Percentiles rank a stretch among this genome's conserved stretches.
Conservation (phyloP, 1,284 basidiomycete genomes). For the Tilletia caries region DNA sequence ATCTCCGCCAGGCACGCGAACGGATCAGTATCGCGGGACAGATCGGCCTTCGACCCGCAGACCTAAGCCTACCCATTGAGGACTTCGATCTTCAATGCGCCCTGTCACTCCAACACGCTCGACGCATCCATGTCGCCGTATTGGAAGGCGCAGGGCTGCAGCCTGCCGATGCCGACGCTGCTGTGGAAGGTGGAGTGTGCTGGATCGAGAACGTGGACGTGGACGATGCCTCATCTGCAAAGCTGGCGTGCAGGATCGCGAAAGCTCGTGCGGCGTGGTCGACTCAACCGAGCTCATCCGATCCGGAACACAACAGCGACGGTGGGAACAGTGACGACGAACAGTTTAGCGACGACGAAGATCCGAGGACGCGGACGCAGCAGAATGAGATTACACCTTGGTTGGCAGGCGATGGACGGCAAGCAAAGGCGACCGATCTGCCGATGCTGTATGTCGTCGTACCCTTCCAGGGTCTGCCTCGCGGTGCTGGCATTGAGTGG, state of each 20-base stretch:
- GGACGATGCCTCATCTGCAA: background rate
- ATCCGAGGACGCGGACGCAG: background rate
- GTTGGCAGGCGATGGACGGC: background rate
- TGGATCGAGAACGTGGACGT: constrained; percentile 38
- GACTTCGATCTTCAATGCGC: constrained; percentile 63
- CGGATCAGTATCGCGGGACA: constrained; percentile 87
- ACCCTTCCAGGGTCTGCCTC: constrained; percentile 27
- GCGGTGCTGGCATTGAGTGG: constrained; percentile 44
- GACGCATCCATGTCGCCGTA: constrained; percentile 62
- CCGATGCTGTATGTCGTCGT: constrained; percentile 38
- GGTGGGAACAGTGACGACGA: too few relatives aligned
- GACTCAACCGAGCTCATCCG: background rate
- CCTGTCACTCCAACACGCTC: constrained; percentile 75
- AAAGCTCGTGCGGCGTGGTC: constrained; percentile 2
- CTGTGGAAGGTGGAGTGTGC: constrained; percentile 48
- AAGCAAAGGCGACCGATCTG: background rate
- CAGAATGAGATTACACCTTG: constrained; percentile 1
- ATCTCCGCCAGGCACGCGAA: constrained; percentile 67
- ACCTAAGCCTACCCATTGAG: constrained; percentile 63
- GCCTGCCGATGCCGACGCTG: constrained; percentile 14
- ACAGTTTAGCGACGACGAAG: too few relatives aligned
- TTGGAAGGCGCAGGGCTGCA: constrained; percentile 23
- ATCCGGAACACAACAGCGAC: too few relatives aligned
- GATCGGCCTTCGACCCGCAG: constrained; percentile 80
- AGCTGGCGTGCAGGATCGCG: background rate